Conservation (phyloP, 768 basidiomycete genomes). For the Lentinula sp. region DNA sequence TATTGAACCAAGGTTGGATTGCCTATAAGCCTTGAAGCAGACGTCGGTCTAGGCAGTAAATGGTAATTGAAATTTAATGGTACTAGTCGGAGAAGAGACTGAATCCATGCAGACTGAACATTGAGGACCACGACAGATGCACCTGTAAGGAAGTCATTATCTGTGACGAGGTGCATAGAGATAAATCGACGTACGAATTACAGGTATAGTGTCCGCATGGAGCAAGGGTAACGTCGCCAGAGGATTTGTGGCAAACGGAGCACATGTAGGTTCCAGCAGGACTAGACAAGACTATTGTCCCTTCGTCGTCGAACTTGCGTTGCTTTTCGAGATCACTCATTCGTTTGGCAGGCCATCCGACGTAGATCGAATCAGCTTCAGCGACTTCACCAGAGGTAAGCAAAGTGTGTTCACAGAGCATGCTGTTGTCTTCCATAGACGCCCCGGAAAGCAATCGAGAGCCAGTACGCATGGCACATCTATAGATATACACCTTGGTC, state of each 20-base stretch:
- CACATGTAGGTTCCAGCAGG: slow-evolving; percentile 18
- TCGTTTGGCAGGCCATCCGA: slow-evolving; percentile 37
- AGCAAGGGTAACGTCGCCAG: slow-evolving; percentile 23
- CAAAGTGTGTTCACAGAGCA: slow-evolving; percentile 44
- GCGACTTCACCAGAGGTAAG: slow-evolving; percentile 42
- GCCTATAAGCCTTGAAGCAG: neutral
- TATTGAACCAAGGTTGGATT: neutral
- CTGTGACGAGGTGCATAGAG: neutral
- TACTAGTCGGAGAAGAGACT: neutral
- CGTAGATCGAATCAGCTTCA: slow-evolving; percentile 30
- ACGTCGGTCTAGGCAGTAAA: neutral
- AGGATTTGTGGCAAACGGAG: slow-evolving; percentile 24
- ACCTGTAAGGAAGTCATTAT: slow-evolving; percentile 6
- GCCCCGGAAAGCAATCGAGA: slow-evolving; percentile 43
- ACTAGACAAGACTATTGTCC: neutral
- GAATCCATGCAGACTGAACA: slow-evolving; percentile 15
- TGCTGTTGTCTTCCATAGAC: slow-evolving; percentile 42
- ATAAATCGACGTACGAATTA: slow-evolving; percentile 1
- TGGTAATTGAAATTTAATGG: slow-evolving; percentile 1
- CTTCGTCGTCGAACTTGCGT: slow-evolving; percentile 6
- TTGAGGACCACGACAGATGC: slow-evolving; percentile 9
- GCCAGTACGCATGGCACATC: slow-evolving; percentile 38
- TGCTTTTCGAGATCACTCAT: slow-evolving; percentile 16
- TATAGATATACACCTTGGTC: slow-evolving; percentile 8
- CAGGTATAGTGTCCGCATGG: slow-evolving; percentile 21